phyloP scores from a whole-genome alignment of 805 yeast genomes.

The Candida awuae region DNA sequence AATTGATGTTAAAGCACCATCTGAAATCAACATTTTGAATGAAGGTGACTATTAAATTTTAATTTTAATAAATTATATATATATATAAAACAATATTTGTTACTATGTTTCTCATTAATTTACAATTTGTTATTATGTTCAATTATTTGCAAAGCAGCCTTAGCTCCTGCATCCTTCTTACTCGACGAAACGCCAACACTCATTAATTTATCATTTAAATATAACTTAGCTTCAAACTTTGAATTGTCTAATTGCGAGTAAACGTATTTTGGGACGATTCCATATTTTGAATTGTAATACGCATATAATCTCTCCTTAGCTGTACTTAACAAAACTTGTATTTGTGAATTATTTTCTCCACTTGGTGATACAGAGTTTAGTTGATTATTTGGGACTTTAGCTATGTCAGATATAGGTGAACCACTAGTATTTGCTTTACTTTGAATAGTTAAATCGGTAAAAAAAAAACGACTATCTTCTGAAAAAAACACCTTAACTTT shows the following conservation, averaged over 20 bases:
- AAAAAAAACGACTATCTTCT: too few species aligned
- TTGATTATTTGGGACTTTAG: not conserved
- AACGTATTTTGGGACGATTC: slow-evolving; percentile 7
- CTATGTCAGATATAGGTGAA: not conserved
- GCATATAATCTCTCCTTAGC: slow-evolving; percentile 10
- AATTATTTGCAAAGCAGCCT: slow-evolving; percentile 10
- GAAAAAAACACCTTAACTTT: too few species aligned
- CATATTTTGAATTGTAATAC: slow-evolving; percentile 7
- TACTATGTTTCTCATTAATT: not conserved
- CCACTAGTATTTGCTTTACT: not conserved
- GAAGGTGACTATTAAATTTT: slow-evolving; percentile 41
- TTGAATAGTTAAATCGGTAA: too few species aligned
- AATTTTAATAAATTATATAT: not conserved
- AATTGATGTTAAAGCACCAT: slow-evolving; percentile 72
- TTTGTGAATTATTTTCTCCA: not conserved
- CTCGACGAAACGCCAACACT: slow-evolving; percentile 6
- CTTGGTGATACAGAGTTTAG: not conserved
- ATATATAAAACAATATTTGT: too few species aligned
- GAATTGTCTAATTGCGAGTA: slow-evolving; percentile 1
- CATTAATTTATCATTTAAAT: not conserved
- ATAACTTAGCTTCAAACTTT: slow-evolving; percentile 6
- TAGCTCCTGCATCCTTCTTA: slow-evolving; percentile 11
- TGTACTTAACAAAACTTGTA: not conserved
- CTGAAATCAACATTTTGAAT: slow-evolving; percentile 49
- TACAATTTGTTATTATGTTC: slow-evolving; percentile 3